Percentiles rank a stretch among this genome's conserved stretches.
Conservation (phyloP, 805 yeast genomes). For the Zygoascus tannicola region DNA sequence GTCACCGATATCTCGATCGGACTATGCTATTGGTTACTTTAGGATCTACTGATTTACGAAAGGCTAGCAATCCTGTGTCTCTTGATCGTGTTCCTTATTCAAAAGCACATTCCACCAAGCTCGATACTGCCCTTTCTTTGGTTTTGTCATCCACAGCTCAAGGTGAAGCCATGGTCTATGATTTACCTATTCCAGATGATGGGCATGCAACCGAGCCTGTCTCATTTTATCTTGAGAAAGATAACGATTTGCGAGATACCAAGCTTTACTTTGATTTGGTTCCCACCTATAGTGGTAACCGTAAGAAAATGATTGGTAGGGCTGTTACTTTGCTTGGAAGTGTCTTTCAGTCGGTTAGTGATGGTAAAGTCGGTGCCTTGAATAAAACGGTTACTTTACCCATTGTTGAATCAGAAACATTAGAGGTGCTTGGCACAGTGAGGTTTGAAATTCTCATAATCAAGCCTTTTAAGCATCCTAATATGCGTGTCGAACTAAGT, state of each 20-base stretch:
- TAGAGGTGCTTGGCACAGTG: constrained; percentile 69
- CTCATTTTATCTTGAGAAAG: constrained; percentile 60
- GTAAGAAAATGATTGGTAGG: constrained; percentile 56
- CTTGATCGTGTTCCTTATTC: constrained; percentile 67
- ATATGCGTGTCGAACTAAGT: constrained; percentile 52
- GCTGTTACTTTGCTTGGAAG: constrained; percentile 67
- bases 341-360: constrained; percentile 51
- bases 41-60: constrained; percentile 77
- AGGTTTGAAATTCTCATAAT: constrained; percentile 67
- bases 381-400: constrained; percentile 63
- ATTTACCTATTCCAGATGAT: constrained; percentile 75
- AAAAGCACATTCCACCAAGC: constrained; percentile 67
- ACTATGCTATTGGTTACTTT: constrained; percentile 74
- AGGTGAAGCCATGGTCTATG: constrained; percentile 53
- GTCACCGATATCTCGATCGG: constrained; percentile 61
- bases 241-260: constrained; percentile 28
- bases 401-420: constrained; percentile 57
- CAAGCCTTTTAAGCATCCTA: constrained; percentile 62
- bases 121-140: constrained; percentile 80
- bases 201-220: constrained; percentile 55
- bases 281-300: constrained; percentile 55
- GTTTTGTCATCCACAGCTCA: constrained; percentile 41
- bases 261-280: constrained; percentile 76
- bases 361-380: constrained; percentile 56
- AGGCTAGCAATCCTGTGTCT: constrained; percentile 47